These are phyloP conservation scores for Hypsizygus ulmarius DNA, from an alignment of 1,284 basidiomycete genomes.

Conservation along the genomic window DNA sequence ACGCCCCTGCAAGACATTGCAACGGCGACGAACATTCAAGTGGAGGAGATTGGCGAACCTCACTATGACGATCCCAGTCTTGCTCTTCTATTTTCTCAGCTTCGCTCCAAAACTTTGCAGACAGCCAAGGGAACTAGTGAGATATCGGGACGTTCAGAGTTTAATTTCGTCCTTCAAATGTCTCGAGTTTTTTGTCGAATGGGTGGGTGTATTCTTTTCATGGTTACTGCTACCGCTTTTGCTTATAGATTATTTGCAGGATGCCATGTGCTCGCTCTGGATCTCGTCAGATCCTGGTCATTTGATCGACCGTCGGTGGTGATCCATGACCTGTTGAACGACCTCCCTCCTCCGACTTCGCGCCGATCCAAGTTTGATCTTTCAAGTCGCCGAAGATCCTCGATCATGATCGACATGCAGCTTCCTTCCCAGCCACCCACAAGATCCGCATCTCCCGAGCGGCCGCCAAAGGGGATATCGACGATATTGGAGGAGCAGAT, in stretches of 20 bases:
- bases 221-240: neutral
- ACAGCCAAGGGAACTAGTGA: conserved; percentile 89
- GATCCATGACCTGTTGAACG: conserved; percentile 26
- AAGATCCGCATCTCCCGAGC: conserved; percentile 49
- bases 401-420: conserved; percentile 87
- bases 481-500: conserved; percentile 30
- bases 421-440: conserved; percentile 64
- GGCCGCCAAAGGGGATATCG: conserved; percentile 14
- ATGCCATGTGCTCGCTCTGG: conserved; percentile 87
- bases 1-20: conserved; percentile 77
- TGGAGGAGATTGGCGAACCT: conserved; percentile 74
- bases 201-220: conserved; percentile 55
- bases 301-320: conserved; percentile 72
- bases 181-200: conserved; percentile 89
- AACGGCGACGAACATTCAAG: conserved; percentile 47
- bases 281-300: conserved; percentile 86
- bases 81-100: conserved; percentile 85
- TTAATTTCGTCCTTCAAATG: conserved; percentile 92
- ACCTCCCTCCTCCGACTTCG: conserved; percentile 31
- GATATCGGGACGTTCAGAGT: conserved; percentile 83
- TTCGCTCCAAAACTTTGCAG: conserved; percentile 87
- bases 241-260: conserved; percentile 48
- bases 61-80: conserved; percentile 92
- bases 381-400: conserved; percentile 55
- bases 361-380: conserved; percentile 54